Conservation (phyloP, 139 green algal species). For the Dunaliella sp. region DNA sequence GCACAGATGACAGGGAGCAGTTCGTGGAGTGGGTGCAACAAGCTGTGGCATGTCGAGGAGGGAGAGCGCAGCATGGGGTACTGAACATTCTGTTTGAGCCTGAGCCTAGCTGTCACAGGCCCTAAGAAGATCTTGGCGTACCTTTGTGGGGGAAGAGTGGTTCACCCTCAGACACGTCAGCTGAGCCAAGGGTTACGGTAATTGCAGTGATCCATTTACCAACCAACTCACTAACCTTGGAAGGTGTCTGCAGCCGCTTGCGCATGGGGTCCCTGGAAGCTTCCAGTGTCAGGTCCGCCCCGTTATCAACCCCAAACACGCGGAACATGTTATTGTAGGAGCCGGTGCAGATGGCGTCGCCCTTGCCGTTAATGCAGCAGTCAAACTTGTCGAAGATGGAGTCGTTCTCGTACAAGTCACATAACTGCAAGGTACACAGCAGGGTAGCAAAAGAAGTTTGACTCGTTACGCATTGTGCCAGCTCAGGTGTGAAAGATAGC, state of each 20-base stretch:
- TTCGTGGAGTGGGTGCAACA: too few relatives aligned
- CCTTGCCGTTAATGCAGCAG: slow-evolving; percentile 78
- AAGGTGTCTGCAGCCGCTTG: slow-evolving; percentile 54
- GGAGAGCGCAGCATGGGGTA: too few relatives aligned
- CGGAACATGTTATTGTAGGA: slow-evolving; percentile 93
- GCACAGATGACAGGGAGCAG: too few relatives aligned
- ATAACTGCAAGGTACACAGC: slow-evolving; percentile 63
- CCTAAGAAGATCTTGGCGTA: too few relatives aligned
- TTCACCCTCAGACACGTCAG: too few relatives aligned
- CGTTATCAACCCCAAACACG: slow-evolving; percentile 55
- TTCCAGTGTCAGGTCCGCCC: slow-evolving; percentile 67
- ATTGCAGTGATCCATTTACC: too few relatives aligned
- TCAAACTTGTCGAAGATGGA: slow-evolving; percentile 99
- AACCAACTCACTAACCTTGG: too few relatives aligned
- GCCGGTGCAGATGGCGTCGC: slow-evolving; percentile 77
- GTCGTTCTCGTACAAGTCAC: slow-evolving; percentile 99
- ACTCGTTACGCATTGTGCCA: background rate
- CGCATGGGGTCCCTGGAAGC: slow-evolving; percentile 73
- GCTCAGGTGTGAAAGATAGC: background rate
- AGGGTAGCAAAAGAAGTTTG: background rate
- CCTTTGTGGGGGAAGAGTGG: too few relatives aligned
- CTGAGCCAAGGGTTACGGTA: too few relatives aligned
- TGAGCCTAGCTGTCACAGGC: too few relatives aligned
- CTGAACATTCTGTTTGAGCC: too few relatives aligned
- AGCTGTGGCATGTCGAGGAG: too few relatives aligned